Evolutionary conservation across 1,284 basidiomycete species (phyloP).

Genomic region (Volvariella surrecta): DNA sequence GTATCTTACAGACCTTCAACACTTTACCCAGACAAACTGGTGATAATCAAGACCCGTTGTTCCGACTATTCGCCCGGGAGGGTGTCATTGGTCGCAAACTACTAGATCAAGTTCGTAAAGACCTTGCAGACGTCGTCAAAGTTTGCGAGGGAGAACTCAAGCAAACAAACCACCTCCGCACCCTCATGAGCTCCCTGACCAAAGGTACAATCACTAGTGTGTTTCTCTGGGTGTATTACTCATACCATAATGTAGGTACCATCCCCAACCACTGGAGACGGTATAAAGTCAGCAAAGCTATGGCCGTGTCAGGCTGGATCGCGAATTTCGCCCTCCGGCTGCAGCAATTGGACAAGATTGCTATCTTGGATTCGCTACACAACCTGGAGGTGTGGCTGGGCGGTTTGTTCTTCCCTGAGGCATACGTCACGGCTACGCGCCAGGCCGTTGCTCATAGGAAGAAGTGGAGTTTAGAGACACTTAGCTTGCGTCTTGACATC

Average conservation of each 20-base stretch:
- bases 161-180: conserved; percentile 90
- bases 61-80: conserved; percentile 86
- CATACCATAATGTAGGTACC: conserved; percentile 44
- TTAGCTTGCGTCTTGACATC: conserved; percentile 73
- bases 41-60: conserved; percentile 77
- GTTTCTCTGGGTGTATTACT: conserved; percentile 3
- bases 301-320: conserved; percentile 81
- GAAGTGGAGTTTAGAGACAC: conserved; percentile 87
- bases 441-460: conserved; percentile 89
- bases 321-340: conserved; percentile 75
- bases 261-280: conserved; percentile 83
- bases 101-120: conserved; percentile 68
- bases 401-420: conserved; percentile 91
- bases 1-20: conserved; percentile 44
- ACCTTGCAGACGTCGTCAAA: conserved; percentile 73
- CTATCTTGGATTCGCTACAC: conserved; percentile 54
- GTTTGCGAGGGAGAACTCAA: conserved; percentile 85
- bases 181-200: conserved; percentile 78
- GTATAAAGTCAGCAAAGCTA: conserved; percentile 80
- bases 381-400: conserved; percentile 85
- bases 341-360: conserved; percentile 73
- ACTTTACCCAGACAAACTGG: conserved; percentile 52
- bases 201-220: conserved; percentile 50
- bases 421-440: conserved; percentile 89
- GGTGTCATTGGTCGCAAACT: conserved; percentile 73